These are phyloP conservation scores for Piper betle DNA, from an alignment of 164 flowering plant genomes.

Conservation along the genomic window DNA sequence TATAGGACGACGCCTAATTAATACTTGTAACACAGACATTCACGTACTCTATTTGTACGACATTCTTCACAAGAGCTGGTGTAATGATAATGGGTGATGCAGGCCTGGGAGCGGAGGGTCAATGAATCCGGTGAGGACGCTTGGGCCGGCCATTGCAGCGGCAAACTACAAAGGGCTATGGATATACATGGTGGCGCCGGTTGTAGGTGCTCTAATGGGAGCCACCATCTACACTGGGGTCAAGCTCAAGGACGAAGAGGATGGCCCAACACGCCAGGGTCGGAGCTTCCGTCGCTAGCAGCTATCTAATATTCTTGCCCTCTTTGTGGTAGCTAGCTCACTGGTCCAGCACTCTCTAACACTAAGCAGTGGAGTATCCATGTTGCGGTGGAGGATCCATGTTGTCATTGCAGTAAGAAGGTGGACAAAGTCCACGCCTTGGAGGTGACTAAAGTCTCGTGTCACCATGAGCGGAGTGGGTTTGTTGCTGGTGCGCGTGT, in stretches of 20 bases:
- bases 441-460: not conserved
- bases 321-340: not conserved
- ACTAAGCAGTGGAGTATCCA: too few species aligned
- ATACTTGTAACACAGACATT: not conserved
- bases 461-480: too few species aligned
- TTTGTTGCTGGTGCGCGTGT: too few species aligned
- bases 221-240: slow-evolving; percentile 58
- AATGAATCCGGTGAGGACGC: slow-evolving; percentile 82
- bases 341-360: too few species aligned
- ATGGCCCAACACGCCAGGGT: slow-evolving; percentile 16
- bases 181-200: slow-evolving; percentile 71
- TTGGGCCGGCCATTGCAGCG: slow-evolving; percentile 84
- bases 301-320: not conserved
- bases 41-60: not conserved
- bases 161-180: slow-evolving; percentile 67
- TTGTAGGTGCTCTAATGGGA: slow-evolving; percentile 63
- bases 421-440: not conserved
- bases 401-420: not conserved
- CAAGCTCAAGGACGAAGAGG: slow-evolving; percentile 41
- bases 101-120: slow-evolving; percentile 66
- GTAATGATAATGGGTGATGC: not conserved
- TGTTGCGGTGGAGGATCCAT: not conserved
- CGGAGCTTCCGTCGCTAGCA: slow-evolving; percentile 26
- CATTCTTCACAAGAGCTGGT: too few species aligned
- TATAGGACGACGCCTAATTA: too few species aligned